Percentiles rank a stretch among this genome's conserved stretches.
Conservation (phyloP, 331 rosid genomes). For the Stylosanthes scabra region DNA sequence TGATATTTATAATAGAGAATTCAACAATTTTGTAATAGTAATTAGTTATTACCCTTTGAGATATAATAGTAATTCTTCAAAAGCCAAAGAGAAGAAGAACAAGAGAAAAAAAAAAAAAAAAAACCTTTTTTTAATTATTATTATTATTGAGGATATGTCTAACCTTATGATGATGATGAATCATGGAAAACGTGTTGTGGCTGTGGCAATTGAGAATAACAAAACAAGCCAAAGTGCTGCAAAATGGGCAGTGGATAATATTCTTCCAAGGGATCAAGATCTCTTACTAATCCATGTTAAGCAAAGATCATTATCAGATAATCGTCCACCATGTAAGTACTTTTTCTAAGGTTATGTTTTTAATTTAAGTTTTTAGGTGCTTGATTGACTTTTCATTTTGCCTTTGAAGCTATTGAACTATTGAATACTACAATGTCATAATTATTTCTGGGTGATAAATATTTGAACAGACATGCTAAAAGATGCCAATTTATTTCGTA, state of each 20-base stretch:
- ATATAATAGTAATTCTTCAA: too few relatives aligned
- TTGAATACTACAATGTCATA: background rate
- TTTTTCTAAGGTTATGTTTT: background rate
- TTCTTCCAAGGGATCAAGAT: slow-evolving; percentile 68
- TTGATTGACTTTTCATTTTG: background rate
- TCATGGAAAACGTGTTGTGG: slow-evolving; percentile 54
- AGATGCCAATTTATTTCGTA: too few relatives aligned
- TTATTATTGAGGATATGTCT: background rate
- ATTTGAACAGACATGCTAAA: background rate
- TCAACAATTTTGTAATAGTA: background rate
- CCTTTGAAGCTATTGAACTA: background rate
- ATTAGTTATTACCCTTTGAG: too few relatives aligned
- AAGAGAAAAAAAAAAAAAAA: background rate
- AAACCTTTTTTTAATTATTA: too few relatives aligned
- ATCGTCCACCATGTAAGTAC: slow-evolving; percentile 37
- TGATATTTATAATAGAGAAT: slow-evolving; percentile 1
- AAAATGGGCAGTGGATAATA: slow-evolving; percentile 85
- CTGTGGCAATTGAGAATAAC: slow-evolving; percentile 86
- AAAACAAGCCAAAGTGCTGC: slow-evolving; percentile 81
- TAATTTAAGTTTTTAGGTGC: background rate
- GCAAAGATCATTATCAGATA: slow-evolving; percentile 37
- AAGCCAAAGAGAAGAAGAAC: too few relatives aligned
- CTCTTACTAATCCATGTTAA: slow-evolving; percentile 69
- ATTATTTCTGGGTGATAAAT: background rate
- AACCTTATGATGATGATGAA: slow-evolving; percentile 47